Conservation (phyloP, 768 basidiomycete species). For the Lyophyllum shimeji region DNA sequence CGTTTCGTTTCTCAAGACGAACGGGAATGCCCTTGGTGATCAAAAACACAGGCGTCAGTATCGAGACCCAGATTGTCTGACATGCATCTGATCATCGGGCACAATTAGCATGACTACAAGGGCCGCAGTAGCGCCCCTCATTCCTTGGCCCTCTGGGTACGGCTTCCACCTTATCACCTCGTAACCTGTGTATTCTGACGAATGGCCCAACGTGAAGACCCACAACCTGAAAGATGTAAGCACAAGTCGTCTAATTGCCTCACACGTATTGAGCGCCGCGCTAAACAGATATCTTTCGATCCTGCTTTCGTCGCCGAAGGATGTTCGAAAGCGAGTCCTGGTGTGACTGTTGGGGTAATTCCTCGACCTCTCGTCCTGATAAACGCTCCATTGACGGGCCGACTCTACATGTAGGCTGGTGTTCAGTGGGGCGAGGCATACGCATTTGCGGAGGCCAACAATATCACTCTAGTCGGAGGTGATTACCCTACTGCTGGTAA, state of each 20-base stretch:
- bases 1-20: conserved; percentile 41
- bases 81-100: neutral
- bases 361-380: neutral
- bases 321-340: conserved; percentile 28
- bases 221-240: conserved; percentile 40
- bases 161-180: neutral
- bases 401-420: conserved; percentile 32
- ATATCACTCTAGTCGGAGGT: conserved; percentile 47
- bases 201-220: conserved; percentile 25
- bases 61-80: neutral
- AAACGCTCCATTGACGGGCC: too few species aligned
- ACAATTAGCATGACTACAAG: conserved; percentile 45
- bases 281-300: conserved; percentile 32
- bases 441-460: conserved; percentile 41
- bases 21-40: conserved; percentile 42
- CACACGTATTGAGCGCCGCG: neutral
- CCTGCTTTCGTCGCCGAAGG: conserved; percentile 35
- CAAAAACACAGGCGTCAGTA: conserved; percentile 51
- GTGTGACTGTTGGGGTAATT: conserved; percentile 38
- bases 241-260: neutral
- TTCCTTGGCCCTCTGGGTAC: conserved; percentile 46
- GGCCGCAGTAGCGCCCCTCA: conserved; percentile 45
- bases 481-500: neutral
- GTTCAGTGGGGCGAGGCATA: conserved; percentile 45
- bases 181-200: neutral